Evolutionary conservation across 352 stramenopile species (phyloP).

Genomic region (Pythium apleroticum): DNA sequence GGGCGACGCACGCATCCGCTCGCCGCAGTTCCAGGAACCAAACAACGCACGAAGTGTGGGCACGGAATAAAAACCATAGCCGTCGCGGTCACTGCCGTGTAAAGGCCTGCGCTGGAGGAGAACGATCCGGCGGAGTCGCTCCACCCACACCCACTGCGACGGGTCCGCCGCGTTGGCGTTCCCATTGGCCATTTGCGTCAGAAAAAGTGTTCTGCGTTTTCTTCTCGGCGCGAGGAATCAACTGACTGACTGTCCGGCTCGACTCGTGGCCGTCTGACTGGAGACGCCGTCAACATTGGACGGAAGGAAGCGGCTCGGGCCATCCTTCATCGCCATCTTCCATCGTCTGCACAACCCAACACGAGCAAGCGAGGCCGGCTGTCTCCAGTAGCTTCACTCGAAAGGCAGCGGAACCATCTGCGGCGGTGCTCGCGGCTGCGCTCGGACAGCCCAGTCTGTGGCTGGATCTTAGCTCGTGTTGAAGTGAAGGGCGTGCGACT

Average conservation of each 20-base stretch:
- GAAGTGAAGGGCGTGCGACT: constrained; percentile 9
- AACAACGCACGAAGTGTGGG: background rate
- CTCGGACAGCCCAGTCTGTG: background rate
- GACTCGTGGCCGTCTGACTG: background rate
- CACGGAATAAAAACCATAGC: background rate
- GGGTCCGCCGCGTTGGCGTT: no score
- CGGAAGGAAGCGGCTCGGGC: background rate
- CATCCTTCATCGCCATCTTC: background rate
- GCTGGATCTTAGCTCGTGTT: constrained; percentile 14
- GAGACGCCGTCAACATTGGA: background rate
- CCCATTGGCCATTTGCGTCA: background rate
- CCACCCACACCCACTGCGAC: background rate
- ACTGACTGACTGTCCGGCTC: constrained; percentile 5
- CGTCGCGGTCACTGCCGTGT: background rate
- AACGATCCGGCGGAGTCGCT: constrained; percentile 3
- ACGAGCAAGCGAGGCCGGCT: background rate
- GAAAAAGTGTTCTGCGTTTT: constrained; percentile 6
- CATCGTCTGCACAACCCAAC: background rate
- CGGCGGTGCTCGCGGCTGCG: constrained; percentile 18
- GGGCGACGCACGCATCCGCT: background rate
- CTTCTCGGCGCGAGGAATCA: background rate
- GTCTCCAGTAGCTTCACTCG: background rate
- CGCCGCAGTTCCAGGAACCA: background rate
- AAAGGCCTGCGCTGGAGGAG: background rate
- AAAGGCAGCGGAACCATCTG: constrained; percentile 6